A percentile compares a stretch with the other conserved stretches of the same genome.
Conservation (phyloP, 129 eudicot species). For the Lactuca saligna region DNA sequence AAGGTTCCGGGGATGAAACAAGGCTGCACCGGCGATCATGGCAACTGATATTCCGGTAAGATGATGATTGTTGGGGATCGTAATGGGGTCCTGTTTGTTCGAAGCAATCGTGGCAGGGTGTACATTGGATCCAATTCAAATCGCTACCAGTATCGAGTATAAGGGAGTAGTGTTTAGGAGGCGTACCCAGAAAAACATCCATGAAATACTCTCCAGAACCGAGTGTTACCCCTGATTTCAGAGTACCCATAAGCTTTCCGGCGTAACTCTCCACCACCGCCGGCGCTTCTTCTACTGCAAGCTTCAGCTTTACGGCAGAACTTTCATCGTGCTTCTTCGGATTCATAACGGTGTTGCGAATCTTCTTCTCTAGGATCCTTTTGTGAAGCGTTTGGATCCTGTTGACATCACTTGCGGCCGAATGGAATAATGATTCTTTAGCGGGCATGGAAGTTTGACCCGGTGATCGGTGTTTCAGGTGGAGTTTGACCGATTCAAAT, state of each 20-base stretch:
- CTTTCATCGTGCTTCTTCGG: constrained; percentile 11
- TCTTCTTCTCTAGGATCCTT: constrained; percentile 59
- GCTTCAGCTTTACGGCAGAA: neutral
- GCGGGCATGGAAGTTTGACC: constrained; percentile 25
- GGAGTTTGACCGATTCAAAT: constrained; percentile 46
- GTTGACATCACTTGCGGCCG: constrained; percentile 49
- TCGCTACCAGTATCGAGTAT: constrained; percentile 96
- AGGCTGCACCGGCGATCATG: constrained; percentile 62
- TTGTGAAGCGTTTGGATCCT: constrained; percentile 70
- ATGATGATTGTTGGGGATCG: constrained; percentile 56
- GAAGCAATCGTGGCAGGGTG: constrained; percentile 86
- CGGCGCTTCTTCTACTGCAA: constrained; percentile 6
- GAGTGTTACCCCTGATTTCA: constrained; percentile 84
- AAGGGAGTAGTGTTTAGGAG: constrained; percentile 80
- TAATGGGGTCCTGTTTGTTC: constrained; percentile 79
- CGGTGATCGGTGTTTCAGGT: constrained; percentile 46
- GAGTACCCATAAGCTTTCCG: constrained; percentile 72
- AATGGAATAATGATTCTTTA: constrained; percentile 49
- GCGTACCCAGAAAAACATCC: constrained; percentile 92
- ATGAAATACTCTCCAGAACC: constrained; percentile 98
- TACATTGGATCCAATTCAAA: constrained; percentile 88
- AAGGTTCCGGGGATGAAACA: constrained; percentile 78
- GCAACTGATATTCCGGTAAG: constrained; percentile 61
- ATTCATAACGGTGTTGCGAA: constrained; percentile 50
- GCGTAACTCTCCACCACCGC: constrained; percentile 30